Base-by-base conservation (phyloP, 225 moss, liverwort and hornwort genomes). In the Polytrichum formosum region DNA sequence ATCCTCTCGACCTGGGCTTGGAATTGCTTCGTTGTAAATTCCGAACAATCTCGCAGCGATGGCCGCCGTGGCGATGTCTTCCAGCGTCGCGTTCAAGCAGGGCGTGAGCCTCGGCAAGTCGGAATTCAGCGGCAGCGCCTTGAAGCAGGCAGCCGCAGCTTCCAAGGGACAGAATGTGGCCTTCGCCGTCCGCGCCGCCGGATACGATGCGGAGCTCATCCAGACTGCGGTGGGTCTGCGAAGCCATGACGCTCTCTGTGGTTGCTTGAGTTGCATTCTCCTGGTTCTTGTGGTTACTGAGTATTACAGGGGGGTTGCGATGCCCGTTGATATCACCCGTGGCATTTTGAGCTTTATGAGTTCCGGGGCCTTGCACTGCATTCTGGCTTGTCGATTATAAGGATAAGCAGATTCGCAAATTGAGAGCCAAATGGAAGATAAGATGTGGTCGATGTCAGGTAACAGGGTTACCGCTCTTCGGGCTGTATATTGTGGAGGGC, bases 151-250 rank as follows among this genome's bases (percentile, higher is more conserved):
- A 22, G 53, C 72, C 0, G 62, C 76, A 6, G 68, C 65, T 5
- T 61, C 70, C 22, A 74, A 74, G 54, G 72, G 68, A 5, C 70
- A 67, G n/a, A 77, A 74, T 64, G 82, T 76, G 18, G 74, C 80
- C 9, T 70, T 82, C 69, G 76, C 72, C 2, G 79, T 85, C 53
- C 82, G 85, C 56, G 85, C 82, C 19, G 79, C 72, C 18, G 79
- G 82, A 16, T 82, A 82, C 77, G 37, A 71, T 31, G 82, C 82
- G 21, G 85, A 86, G 85, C 85, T 86, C 77, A 31, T 79, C 59
- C 66, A 72, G 70, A 86, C 85, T 46, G 85, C 85, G 79, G 85
- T 86, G 70, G 13, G 46, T 46, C 16, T 46, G 46, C 46, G 46
- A 46, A 13, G 46, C 46, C 46, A 2, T 46, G 46, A 13, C 46